Conservation (phyloP, 768 basidiomycete species). For the Pholiota conissans region DNA sequence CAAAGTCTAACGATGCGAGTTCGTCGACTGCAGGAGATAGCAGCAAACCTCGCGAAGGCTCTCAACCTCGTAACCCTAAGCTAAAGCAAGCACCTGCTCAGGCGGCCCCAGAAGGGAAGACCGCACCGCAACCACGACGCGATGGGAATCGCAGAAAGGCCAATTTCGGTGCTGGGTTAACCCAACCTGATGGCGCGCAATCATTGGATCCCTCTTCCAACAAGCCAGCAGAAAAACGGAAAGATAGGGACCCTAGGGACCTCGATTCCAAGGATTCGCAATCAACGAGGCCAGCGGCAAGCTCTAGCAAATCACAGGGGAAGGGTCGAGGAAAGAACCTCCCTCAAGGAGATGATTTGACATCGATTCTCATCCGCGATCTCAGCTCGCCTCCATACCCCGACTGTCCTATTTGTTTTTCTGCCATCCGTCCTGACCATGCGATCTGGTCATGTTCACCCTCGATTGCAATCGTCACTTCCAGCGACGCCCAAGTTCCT, state of each 20-base stretch:
- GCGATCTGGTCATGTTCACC: constrained; percentile 89
- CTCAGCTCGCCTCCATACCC: constrained; percentile 71
- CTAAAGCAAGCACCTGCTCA: background rate
- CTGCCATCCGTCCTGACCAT: constrained; percentile 72
- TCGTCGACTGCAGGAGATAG: constrained; percentile 11
- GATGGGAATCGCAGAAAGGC: constrained; percentile 18
- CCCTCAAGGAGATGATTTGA: constrained; percentile 59
- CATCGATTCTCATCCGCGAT: constrained; percentile 66
- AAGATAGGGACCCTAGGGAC: background rate
- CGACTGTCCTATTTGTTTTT: constrained; percentile 86
- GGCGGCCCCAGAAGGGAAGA: background rate
- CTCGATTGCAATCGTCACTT: constrained; percentile 42
- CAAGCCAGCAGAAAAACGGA: background rate
- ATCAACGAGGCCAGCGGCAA: background rate
- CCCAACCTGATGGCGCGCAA: constrained; percentile 12
- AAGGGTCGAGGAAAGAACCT: constrained; percentile 9
- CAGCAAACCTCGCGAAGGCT: background rate
- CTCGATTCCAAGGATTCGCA: background rate
- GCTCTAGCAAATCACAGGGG: constrained; percentile 2
- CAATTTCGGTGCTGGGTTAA: constrained; percentile 26
- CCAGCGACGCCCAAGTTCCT: constrained; percentile 32
- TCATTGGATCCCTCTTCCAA: background rate
- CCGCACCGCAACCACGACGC: background rate
- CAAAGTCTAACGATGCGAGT: constrained; percentile 9
- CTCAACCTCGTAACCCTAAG: constrained; percentile 8